Percentiles rank a stretch among this genome's conserved stretches.
These are phyloP conservation scores for Phtheirospermum japonicum DNA, from an alignment of 257 asterid genomes.

Conservation along the genomic window DNA sequence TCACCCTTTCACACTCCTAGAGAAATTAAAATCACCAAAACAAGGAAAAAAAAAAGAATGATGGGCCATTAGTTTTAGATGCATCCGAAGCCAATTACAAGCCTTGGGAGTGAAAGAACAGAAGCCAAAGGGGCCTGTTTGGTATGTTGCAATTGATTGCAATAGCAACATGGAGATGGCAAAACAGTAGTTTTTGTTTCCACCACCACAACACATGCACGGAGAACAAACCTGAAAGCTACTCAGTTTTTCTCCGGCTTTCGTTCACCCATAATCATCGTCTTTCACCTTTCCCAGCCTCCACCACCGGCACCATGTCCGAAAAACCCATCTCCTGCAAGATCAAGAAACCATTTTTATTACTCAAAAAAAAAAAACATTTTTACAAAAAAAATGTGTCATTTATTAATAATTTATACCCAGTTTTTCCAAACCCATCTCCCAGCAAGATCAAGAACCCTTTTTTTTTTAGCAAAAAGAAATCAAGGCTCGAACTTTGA, in stretches of 20 bases:
- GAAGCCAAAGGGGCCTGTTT: constrained; percentile 80
- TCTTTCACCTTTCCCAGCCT: constrained; percentile 50
- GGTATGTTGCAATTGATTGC: constrained; percentile 90
- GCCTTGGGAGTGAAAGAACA: constrained; percentile 86
- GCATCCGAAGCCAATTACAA: constrained; percentile 83
- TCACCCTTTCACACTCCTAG: not conserved
- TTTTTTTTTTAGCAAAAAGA: too few species aligned
- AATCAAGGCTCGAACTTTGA: not conserved
- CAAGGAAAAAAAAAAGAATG: not conserved
- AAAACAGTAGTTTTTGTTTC: constrained; percentile 48
- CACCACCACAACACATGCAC: constrained; percentile 81
- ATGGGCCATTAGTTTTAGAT: constrained; percentile 17
- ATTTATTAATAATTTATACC: too few species aligned
- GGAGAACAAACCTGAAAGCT: constrained; percentile 73
- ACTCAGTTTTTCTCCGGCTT: constrained; percentile 60
- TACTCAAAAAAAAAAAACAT: not conserved
- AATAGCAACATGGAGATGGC: constrained; percentile 83
- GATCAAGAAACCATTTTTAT: constrained; percentile 15
- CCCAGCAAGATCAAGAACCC: too few species aligned
- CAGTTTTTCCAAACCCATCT: too few species aligned
- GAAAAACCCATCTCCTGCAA: constrained; percentile 32
- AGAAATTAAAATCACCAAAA: not conserved
- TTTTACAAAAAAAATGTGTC: too few species aligned
- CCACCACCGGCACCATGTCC: constrained; percentile 57
- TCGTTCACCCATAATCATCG: constrained; percentile 50